phyloP scores from a whole-genome alignment of 169 alveolate genomes.

The Sarcocystis neurona region DNA sequence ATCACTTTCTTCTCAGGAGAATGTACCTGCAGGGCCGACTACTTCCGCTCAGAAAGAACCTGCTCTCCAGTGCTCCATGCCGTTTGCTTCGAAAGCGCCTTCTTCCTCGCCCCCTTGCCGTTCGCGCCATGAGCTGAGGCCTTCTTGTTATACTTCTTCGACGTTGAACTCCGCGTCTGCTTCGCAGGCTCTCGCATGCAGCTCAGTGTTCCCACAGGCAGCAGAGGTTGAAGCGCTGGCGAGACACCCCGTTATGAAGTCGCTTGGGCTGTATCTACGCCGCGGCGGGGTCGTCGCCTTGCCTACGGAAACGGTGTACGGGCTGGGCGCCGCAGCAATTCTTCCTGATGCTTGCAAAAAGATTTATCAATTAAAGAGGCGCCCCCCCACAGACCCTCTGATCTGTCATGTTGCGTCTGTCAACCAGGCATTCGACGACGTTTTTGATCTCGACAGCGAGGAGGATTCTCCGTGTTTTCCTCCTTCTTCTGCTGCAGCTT shows the following conservation, averaged over 20 bases:
- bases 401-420: constrained; percentile 83
- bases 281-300: constrained; percentile 87
- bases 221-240: constrained; percentile 29
- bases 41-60: too few relatives aligned
- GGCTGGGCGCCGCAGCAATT: constrained; percentile 92
- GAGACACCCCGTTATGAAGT: constrained; percentile 25
- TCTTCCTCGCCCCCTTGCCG: too few relatives aligned
- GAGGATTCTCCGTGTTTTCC: too few relatives aligned
- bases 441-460: constrained; percentile 62
- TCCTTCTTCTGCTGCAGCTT: too few relatives aligned
- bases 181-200: too few relatives aligned
- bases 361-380: constrained; percentile 82
- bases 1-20: too few relatives aligned
- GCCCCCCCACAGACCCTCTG: constrained; percentile 93
- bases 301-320: constrained; percentile 96
- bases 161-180: neutral
- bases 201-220: too few relatives aligned
- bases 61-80: too few relatives aligned
- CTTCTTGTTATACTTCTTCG: neutral
- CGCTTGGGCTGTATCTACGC: neutral
- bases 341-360: constrained; percentile 77
- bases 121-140: too few relatives aligned
- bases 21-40: too few relatives aligned
- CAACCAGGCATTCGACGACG: constrained; percentile 46
- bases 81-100: too few relatives aligned